Conservation (phyloP, 2,329 filamentous ascomycete genomes). For the Penicillium brasilianum region DNA sequence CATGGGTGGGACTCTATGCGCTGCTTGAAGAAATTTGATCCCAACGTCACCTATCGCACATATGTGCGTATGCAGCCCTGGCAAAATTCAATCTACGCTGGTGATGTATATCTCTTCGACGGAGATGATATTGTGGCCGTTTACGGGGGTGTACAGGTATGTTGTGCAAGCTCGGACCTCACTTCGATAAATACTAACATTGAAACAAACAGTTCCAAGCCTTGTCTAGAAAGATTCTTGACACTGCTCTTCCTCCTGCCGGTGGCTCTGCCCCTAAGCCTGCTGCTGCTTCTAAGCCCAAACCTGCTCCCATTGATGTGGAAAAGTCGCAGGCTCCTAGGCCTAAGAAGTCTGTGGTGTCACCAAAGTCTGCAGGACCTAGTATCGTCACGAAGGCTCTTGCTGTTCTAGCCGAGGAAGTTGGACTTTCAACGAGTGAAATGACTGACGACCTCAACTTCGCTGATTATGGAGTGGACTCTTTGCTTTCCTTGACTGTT, state of each 20-base stretch:
- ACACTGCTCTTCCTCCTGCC: constrained; percentile 47
- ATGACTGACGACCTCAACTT: constrained; percentile 65
- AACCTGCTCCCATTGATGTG: constrained; percentile 32
- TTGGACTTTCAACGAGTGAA: constrained; percentile 63
- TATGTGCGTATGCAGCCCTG: constrained; percentile 66
- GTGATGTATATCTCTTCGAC: constrained; percentile 66
- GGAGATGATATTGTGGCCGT: constrained; percentile 64
- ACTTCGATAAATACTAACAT: constrained; percentile 14
- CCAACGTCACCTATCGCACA: constrained; percentile 61
- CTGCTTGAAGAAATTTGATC: constrained; percentile 58
- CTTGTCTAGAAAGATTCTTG: constrained; percentile 47
- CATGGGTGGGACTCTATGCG: constrained; percentile 67
- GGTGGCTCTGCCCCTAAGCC: constrained; percentile 29
- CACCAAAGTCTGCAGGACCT: constrained; percentile 37
- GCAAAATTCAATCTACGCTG: constrained; percentile 59
- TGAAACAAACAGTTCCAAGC: constrained; percentile 46
- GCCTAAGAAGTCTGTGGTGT: constrained; percentile 32
- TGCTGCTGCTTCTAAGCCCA: constrained; percentile 28
- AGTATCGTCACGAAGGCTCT: constrained; percentile 44
- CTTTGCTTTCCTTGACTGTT: constrained; percentile 64
- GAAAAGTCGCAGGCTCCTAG: constrained; percentile 36
- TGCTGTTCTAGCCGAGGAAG: constrained; percentile 51
- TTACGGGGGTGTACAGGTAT: constrained; percentile 52
- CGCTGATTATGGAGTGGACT: constrained; percentile 67
- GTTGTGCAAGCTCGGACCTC: background rate